Base-by-base conservation (phyloP, 73 alveolate genomes). In the Blepharisma japonicum region DNA sequence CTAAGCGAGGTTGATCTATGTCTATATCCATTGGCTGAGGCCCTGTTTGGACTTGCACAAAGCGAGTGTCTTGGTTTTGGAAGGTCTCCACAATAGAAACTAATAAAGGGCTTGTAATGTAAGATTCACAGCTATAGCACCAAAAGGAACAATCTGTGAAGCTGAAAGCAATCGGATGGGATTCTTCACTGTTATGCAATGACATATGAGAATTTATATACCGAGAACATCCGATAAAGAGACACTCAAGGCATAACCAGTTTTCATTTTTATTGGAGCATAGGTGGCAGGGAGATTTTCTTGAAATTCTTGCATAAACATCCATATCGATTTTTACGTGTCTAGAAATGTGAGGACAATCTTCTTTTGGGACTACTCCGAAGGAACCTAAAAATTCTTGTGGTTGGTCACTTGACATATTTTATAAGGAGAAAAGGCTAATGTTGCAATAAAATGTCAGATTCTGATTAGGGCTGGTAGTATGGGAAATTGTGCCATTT, bases 141-240 rank as follows among this genome's bases (percentile, higher is more conserved):
- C 97, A 91, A 54, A 89, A 83, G 5, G 95, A 88, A 74, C 88
- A 85, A 70, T 91, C 97, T 6, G 97, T 83, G 72, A 91, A 88
- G 48, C 91, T 77, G 77, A 91, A 56, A 39, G 89, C 91, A 6
- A 91, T 56, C 0, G 93, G 86, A 74, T 91, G 97, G 27, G 61
- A 55, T 1, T 83, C 61, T 20, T 56, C 77, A 32, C 55, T 39
- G 55, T 77, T 79, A 77, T 91, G 97, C 55, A 53, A 83, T 27
- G 61, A 81, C 94, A 88, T 88, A 48, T 91, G 97, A 6, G 78
- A 54, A 55, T 88, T 84, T 39, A 84, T 89, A 78, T 91, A 91
- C 66, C 94, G 55, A 18, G 91, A 79, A 91, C 97, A 91, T 67
- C 21, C 54, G 47, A 91, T 81, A 6, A 74, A 79, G 6, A 55